Conservation (phyloP, 2,329 filamentous ascomycete genomes). For the Lachnellula suecica region DNA sequence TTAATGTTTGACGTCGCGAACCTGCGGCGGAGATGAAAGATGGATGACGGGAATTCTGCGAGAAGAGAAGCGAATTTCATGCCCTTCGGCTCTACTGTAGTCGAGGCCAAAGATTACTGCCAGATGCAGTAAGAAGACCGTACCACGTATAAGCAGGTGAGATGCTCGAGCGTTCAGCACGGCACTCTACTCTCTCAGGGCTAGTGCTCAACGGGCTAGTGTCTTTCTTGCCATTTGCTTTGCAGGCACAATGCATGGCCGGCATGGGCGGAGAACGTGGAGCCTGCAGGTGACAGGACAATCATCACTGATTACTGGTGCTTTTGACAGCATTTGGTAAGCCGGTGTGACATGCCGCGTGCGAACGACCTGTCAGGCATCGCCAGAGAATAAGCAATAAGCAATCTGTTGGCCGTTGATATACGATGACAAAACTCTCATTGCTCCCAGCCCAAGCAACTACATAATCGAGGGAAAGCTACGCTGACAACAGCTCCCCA, state of each 20-base stretch:
- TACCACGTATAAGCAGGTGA: neutral
- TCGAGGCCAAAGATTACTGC: neutral
- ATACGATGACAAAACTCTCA: too few relatives aligned
- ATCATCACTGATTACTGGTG: neutral
- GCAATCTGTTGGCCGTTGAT: too few relatives aligned
- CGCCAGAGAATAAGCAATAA: neutral
- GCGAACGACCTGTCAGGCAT: neutral
- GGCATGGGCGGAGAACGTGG: neutral
- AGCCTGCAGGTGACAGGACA: neutral
- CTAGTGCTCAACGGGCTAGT: neutral
- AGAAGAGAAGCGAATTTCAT: neutral
- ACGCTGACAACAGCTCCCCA: too few relatives aligned
- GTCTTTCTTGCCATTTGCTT: neutral
- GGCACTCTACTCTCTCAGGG: neutral
- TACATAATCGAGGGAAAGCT: too few relatives aligned
- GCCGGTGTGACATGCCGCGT: neutral
- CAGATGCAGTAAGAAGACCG: neutral
- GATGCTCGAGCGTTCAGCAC: neutral
- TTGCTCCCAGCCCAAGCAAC: too few relatives aligned
- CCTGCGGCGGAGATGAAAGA: neutral
- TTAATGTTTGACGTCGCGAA: too few relatives aligned
- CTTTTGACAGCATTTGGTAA: neutral
- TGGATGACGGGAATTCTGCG: neutral
- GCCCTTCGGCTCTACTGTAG: neutral
- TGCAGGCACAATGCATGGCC: neutral